Conservation (phyloP, 1,139 yeast genomes). For the Candida albicans region DNA sequence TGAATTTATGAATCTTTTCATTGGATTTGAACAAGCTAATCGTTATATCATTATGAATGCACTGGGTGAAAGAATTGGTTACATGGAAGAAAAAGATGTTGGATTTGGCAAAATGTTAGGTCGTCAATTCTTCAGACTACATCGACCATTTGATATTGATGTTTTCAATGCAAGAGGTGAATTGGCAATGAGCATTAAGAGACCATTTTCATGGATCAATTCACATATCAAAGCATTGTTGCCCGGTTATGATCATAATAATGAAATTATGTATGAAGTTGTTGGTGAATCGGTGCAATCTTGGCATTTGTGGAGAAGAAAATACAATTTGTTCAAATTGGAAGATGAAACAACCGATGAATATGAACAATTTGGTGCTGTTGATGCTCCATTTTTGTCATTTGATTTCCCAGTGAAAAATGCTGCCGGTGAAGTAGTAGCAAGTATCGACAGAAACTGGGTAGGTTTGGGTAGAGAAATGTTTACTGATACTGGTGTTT, state of each 20-base stretch:
- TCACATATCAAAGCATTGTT: conserved; percentile 76
- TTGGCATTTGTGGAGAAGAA: conserved; percentile 93
- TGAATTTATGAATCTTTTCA: conserved; percentile 80
- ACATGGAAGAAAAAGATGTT: conserved; percentile 75
- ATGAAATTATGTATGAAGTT: conserved; percentile 44
- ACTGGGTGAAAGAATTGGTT: conserved; percentile 73
- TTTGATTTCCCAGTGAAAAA: conserved; percentile 81
- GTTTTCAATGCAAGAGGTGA: conserved; percentile 74
- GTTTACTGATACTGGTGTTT: conserved; percentile 93
- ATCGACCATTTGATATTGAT: conserved; percentile 83
- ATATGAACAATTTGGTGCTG: conserved; percentile 73
- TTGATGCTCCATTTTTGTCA: conserved; percentile 84
- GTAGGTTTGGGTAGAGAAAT: conserved; percentile 91
- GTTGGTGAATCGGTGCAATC: conserved; percentile 87
- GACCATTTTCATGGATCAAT: conserved; percentile 87
- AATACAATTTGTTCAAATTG: conserved; percentile 71
- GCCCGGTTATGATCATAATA: conserved; percentile 50
- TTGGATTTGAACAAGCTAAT: conserved; percentile 93
- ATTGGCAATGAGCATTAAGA: conserved; percentile 62
- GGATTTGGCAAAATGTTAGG: conserved; percentile 68
- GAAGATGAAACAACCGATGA: conserved; percentile 47
- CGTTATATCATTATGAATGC: conserved; percentile 72
- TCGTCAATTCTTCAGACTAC: conserved; percentile 79
- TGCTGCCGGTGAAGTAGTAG: conserved; percentile 59
- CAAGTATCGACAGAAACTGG: conserved; percentile 88